Evolutionary conservation across 106 monocot species (phyloP), one percentile per base, ranked within the genome.

Genomic region (Dendrobium nobile): DNA sequence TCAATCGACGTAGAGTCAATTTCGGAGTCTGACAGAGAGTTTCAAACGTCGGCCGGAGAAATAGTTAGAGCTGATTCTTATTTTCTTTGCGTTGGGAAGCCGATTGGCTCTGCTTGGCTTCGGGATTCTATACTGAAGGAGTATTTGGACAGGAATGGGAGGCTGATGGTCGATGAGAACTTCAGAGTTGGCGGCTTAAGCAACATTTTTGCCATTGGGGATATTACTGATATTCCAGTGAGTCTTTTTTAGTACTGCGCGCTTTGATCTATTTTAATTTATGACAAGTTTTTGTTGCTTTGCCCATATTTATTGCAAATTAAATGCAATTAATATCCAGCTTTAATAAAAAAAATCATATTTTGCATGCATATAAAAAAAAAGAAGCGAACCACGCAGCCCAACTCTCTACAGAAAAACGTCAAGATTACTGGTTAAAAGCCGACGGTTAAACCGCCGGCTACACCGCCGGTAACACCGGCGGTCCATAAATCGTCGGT

Each of bases 191-290:
- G 67, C 9, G 87, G 87, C 4, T 19, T 64, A 28, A 65, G 48
- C 81, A 87, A 87, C 10, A 72, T 87, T 5, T 87, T 87, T 75
- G 84, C 87, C 67, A 75, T 87, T 54, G 87, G 87, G 43, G 87
- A 87, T 64, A 84, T 87, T 22, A 87, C 84, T 15, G 78, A 87
- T 70, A 44, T 87, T 54, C 80, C 48, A 44, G 87, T 87, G 77
- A 83, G 83, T 72, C 5, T 42, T 24, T 4, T 83, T 42, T 41
- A 5, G 9, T 24, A 11, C 54, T 41, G 10, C n/a, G n/a, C n/a
- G n/a, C 40, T 41, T 31, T 48, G 6, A 15, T 33, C 18, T 13
- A 3, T 37, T 37, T 37, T 28, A 28, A 28, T 28, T 37, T 3
- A 37, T 37, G 37, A 37, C 3, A 37, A 37, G 37, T 37, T 37